Evolutionary conservation across 2,329 filamentous ascomycete species (phyloP), one percentile per base, ranked within the genome.

Genomic region (Penicillium frequentans): DNA sequence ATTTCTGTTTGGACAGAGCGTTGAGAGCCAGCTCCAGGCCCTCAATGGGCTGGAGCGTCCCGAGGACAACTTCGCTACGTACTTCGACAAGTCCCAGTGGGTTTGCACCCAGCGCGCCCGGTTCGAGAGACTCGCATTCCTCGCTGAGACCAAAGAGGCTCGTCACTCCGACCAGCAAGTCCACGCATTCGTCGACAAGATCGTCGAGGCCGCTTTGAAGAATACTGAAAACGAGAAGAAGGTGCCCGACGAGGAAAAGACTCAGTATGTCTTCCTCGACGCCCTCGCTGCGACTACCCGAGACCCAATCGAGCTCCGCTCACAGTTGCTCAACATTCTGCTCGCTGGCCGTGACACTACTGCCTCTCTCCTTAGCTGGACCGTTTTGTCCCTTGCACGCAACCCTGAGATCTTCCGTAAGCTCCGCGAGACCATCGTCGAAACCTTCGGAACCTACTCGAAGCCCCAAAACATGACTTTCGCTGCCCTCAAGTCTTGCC

Each of bases 1-100:
- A 65, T 96, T 96, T 70, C 77, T 97, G 27, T 84, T 96, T 2
- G 93, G 93, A 3, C 81, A 86, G 59, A 89, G 89, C 60, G 88
- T 93, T 21, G 84, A 83, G 47, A 86, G 82, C 63, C 75, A 78
- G 51, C 55, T 73, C 13, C 68, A 67, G 33, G 71, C 70, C 2
- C 52, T 75, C 4, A 64, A 77, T 29, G 69, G 69, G 29, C 84
- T 85, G 0, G 47, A 56, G n/a, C 50, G 83, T 84, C 2, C 79
- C 82, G 54, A 83, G 84, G 51, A 64, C 26, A 62, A 68, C n/a
- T 76, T 77, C 56, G 68, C 70, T 39, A 48, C 48, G 21, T 66
- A 68, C 53, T 77, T 77, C 56, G 74, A 77, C 55, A 66, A 64
- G 21, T 68, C 66, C 19, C 71, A 73, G 58, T 69, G 65, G 66